Conservation (phyloP, 345 rosid species). For the Camelina laxa region DNA sequence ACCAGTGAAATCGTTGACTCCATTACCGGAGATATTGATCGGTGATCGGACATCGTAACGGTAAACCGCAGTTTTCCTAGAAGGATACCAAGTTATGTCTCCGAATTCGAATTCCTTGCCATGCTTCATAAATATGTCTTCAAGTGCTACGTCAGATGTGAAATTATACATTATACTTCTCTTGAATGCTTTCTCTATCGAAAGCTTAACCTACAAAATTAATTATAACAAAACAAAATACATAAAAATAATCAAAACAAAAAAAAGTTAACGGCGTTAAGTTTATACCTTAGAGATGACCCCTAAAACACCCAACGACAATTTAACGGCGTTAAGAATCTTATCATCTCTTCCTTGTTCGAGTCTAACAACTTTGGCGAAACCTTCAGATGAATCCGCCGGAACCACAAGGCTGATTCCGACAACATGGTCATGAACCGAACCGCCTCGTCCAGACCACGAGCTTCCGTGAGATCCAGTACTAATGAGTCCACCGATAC, state of each 20-base stretch:
- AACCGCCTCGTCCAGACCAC: slow-evolving; percentile 94
- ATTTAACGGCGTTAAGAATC: slow-evolving; percentile 73
- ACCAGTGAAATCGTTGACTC: slow-evolving; percentile 71
- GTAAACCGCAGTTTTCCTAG: slow-evolving; percentile 69
- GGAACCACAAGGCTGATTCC: slow-evolving; percentile 74
- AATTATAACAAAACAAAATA: background rate
- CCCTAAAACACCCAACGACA: slow-evolving; percentile 78
- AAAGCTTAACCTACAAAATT: slow-evolving; percentile 59
- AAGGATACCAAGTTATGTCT: slow-evolving; percentile 91
- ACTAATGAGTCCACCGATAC: slow-evolving; percentile 78
- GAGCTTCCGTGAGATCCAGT: slow-evolving; percentile 98
- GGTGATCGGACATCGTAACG: slow-evolving; percentile 74
- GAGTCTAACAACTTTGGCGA: slow-evolving; percentile 60
- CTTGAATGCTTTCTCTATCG: slow-evolving; percentile 70
- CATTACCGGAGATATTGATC: slow-evolving; percentile 54
- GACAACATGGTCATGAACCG: slow-evolving; percentile 84
- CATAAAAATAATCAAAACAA: too few species aligned
- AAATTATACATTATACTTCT: slow-evolving; percentile 75
- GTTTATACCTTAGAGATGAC: slow-evolving; percentile 79
- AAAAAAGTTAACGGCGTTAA: slow-evolving; percentile 2
- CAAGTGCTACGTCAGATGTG: slow-evolving; percentile 63
- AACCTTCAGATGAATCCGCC: slow-evolving; percentile 58
- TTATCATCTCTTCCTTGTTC: slow-evolving; percentile 52
- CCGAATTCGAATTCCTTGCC: slow-evolving; percentile 73
- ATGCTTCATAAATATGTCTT: slow-evolving; percentile 61